Conservation (phyloP, 768 basidiomycete species). For the Infundibulicybe gibba region DNA sequence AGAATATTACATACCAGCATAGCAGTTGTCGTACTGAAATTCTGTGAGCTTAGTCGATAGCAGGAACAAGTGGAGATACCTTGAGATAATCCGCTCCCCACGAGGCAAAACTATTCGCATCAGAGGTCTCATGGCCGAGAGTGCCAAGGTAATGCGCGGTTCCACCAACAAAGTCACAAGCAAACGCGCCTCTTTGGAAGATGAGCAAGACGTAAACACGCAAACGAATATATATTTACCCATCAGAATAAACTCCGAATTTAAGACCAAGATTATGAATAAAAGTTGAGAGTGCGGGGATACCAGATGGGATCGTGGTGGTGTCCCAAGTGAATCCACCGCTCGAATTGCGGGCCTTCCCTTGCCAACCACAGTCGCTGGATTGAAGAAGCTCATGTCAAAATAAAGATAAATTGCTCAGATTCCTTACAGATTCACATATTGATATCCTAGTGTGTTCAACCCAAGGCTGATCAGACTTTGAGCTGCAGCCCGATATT, state of each 20-base stretch:
- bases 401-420: not conserved
- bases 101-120: constrained; percentile 42
- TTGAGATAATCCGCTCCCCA: constrained; percentile 49
- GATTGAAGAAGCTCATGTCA: not conserved
- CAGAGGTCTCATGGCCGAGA: constrained; percentile 41
- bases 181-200: constrained; percentile 34
- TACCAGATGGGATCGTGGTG: constrained; percentile 31
- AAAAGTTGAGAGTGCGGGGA: constrained; percentile 33
- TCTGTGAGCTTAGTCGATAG: not conserved
- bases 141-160: constrained; percentile 41
- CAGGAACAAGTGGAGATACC: constrained; percentile 10
- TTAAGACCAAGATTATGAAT: constrained; percentile 41
- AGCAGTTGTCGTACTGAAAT: constrained; percentile 45
- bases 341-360: constrained; percentile 31
- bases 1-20: constrained; percentile 25
- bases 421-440: constrained; percentile 35
- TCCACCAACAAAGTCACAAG: constrained; percentile 43
- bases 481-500: constrained; percentile 37
- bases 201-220: not conserved
- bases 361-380: constrained; percentile 52
- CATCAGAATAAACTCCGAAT: constrained; percentile 64
- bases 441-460: constrained; percentile 33
- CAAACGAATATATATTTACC: constrained; percentile 16
- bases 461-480: constrained; percentile 33
- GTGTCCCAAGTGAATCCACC: constrained; percentile 43